Conservation (phyloP, 805 yeast genomes). For the Cyberlindnera nakhonratchasimensis region DNA sequence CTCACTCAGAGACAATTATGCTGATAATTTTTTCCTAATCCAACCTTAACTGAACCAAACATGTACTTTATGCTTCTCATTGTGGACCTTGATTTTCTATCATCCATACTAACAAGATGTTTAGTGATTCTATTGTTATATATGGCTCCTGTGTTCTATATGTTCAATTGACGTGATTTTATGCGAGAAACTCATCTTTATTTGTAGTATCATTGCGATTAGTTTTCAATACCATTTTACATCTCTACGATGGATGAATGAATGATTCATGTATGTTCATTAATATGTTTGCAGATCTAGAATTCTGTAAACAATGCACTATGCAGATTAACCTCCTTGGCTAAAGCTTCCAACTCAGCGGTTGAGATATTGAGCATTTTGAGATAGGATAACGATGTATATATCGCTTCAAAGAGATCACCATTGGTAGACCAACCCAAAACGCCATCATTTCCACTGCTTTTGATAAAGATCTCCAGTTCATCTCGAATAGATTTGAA, state of each 20-base stretch:
- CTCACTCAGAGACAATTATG: constrained; percentile 25
- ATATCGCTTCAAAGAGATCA: constrained; percentile 16
- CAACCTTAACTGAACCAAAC: constrained; percentile 16
- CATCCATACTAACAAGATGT: too few species aligned
- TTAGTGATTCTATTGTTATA: too few species aligned
- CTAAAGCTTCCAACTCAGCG: background rate
- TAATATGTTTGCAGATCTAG: background rate
- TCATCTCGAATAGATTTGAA: background rate
- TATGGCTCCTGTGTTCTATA: too few species aligned
- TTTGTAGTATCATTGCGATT: too few species aligned
- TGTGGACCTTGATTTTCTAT: too few species aligned
- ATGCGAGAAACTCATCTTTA: too few species aligned
- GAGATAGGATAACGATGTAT: constrained; percentile 1
- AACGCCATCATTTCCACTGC: constrained; percentile 16
- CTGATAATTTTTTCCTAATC: constrained; percentile 20
- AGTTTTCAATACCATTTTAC: too few species aligned
- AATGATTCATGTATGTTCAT: background rate
- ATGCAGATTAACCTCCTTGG: constrained; percentile 5
- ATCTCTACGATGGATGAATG: too few species aligned
- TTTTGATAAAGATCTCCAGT: constrained; percentile 3
- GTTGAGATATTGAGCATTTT: background rate
- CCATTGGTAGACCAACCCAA: constrained; percentile 27
- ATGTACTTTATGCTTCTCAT: background rate
- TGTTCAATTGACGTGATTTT: too few species aligned
- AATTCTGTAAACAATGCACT: constrained; percentile 4